Base-by-base conservation (phyloP, 495 filamentous ascomycete genomes). In the Podospora bellae-mahoneyi region DNA sequence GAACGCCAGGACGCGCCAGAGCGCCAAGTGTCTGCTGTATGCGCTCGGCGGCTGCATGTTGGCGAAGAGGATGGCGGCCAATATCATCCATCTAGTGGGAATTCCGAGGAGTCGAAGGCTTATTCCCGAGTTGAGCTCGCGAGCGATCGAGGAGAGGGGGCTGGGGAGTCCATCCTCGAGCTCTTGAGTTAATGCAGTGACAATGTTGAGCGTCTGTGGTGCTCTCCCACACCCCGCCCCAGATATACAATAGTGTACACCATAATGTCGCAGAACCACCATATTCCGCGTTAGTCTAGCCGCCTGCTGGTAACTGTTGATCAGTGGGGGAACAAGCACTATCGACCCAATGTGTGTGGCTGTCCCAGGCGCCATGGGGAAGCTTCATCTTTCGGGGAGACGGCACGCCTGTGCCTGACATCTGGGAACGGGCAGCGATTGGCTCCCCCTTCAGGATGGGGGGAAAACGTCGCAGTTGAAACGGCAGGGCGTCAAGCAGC, bases 1-100 rank as follows among this genome's bases (percentile, higher is more conserved):
- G 9, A 13, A 48, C 39, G 39, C 55, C 55, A 58, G 55, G 55
- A 58, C 55, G 55, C 55, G 55, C 55, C 55, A 58, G 55, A 18
- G 55, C 55, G 39, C 39, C 39, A 16, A 48, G 39, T 48, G 7
- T 10, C 39, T 16, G 9, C 9, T 16, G 39, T 48, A 13, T 48
- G 15, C 9, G 39, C 39, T 48, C 39, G 39, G 39, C 39, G 39
- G 39, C 39, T 48, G 39, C 39, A 13, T 5, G 15, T 48, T 13
- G 39, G 39, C 7, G 39, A 48, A 48, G 39, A 48, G 15, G 7
- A 32, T 32, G 30, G 30, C 30, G 30, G 30, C 30, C 30, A 48
- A 18, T 48, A 48, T 16, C 39, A 10, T 48, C 5, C 39, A 10
- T 48, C 5, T 48, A 3, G 39, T 48, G 39, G 39, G 39, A 13